Percentiles rank a stretch among this genome's conserved stretches.
Evolutionary conservation across 164 flowering plant genomes (phyloP).

Genomic region (Brasenia schreberi): DNA sequence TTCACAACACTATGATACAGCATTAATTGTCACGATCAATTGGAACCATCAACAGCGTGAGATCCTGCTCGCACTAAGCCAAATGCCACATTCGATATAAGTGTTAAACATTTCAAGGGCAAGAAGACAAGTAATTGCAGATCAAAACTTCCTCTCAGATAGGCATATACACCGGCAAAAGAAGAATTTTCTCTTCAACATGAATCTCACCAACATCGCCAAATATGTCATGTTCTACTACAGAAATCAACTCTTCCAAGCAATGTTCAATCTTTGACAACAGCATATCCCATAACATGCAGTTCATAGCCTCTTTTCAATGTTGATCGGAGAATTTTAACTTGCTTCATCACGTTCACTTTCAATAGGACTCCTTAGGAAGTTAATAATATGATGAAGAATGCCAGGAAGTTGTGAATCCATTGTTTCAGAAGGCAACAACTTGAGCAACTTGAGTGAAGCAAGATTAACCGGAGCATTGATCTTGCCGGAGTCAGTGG

Average conservation of each 20-base stretch:
- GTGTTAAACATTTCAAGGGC: too few relatives aligned
- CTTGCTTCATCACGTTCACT: slow-evolving; percentile 85
- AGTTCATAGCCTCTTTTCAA: slow-evolving; percentile 83
- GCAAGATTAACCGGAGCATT: slow-evolving; percentile 62
- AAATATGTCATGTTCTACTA: slow-evolving; percentile 77
- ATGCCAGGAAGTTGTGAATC: slow-evolving; percentile 69
- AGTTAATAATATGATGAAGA: slow-evolving; percentile 63
- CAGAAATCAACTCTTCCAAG: slow-evolving; percentile 54
- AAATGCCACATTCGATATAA: too few relatives aligned
- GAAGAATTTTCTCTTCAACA: too few relatives aligned
- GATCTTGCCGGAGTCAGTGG: slow-evolving; percentile 43
- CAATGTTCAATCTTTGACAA: slow-evolving; percentile 72
- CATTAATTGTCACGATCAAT: too few relatives aligned
- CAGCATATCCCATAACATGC: slow-evolving; percentile 82
- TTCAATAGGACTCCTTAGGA: slow-evolving; percentile 58
- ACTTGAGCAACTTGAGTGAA: slow-evolving; percentile 61
- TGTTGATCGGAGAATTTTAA: slow-evolving; percentile 44
- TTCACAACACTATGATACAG: too few relatives aligned
- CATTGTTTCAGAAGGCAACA: slow-evolving; percentile 62
- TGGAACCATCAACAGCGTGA: too few relatives aligned
- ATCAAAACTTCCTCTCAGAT: too few relatives aligned
- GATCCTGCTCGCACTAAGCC: too few relatives aligned
- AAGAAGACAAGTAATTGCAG: too few relatives aligned
- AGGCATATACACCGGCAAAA: too few relatives aligned
- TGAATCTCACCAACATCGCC: slow-evolving; percentile 64